Evolutionary conservation across 108 stramenopile genomes (phyloP).

Genomic region (Nitzschia inconspicua): DNA sequence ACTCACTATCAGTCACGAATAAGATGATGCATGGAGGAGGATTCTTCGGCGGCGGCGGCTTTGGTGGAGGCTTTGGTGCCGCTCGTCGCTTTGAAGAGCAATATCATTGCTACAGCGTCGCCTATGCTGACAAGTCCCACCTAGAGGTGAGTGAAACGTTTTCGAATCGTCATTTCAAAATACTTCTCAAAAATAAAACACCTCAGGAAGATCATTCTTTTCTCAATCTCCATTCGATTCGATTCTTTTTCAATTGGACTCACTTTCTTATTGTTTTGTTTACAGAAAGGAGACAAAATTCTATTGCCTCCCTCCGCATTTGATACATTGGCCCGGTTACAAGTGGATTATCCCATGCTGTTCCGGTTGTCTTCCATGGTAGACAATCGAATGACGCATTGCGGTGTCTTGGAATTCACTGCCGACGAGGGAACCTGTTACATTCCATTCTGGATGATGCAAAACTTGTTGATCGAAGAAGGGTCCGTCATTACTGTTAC

Average conservation of each 20-base stretch:
- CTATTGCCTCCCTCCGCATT: slow-evolving; percentile 96
- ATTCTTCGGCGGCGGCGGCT: slow-evolving; percentile 19
- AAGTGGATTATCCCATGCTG: slow-evolving; percentile 94
- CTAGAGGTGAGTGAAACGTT: slow-evolving; percentile 60
- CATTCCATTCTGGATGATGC: slow-evolving; percentile 99
- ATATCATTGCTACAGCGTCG: slow-evolving; percentile 90
- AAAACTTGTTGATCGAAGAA: slow-evolving; percentile 89
- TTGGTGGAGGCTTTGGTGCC: not conserved
- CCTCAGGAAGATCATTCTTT: not conserved
- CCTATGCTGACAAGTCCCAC: slow-evolving; percentile 86
- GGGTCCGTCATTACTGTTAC: slow-evolving; percentile 89
- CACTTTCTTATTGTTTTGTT: slow-evolving; percentile 1
- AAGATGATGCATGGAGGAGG: slow-evolving; percentile 34
- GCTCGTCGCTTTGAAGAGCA: slow-evolving; percentile 76
- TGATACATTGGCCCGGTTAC: slow-evolving; percentile 91
- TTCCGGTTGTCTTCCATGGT: slow-evolving; percentile 69
- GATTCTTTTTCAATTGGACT: not conserved
- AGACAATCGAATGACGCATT: slow-evolving; percentile 75
- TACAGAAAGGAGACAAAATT: slow-evolving; percentile 94
- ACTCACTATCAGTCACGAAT: not conserved
- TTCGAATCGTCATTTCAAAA: not conserved
- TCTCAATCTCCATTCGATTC: not conserved
- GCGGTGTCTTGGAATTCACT: slow-evolving; percentile 98
- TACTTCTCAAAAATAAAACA: not conserved
- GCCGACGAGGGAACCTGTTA: slow-evolving; percentile 97